Base-by-base conservation (phyloP, 2,329 filamentous ascomycete genomes). In the Stagonosporopsis vannaccii region DNA sequence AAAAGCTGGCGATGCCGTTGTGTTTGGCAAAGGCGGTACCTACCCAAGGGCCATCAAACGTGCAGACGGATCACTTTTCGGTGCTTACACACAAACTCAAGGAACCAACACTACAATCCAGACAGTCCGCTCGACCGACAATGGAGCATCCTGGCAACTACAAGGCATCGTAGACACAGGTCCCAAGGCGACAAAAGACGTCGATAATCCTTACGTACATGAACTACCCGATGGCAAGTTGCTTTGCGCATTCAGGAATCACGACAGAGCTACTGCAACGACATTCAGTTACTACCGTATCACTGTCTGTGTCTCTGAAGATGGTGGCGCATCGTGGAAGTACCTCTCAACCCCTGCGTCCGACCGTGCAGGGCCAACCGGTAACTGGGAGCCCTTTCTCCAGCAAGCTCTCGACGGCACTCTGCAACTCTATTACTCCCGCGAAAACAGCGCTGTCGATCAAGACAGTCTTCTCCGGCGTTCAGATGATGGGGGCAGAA, bases 311-410 rank as follows among this genome's bases (percentile, higher is more conserved):
- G 75, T 75, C 56, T 79, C 75, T 4, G 75, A 78, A 35, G 77
- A 82, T 53, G 64, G 67, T n/a, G 80, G 79, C 23, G 51, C 30
- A 22, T 73, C 59, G 0, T 82, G 76, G 68, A 54, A 56, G 12
- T 80, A 73, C 56, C 69, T 75, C 2, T 65, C 54, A 23, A 66
- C 62, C 1, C 65, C 71, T 6, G 66, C 64, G 5, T 45, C 56
- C 8, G 63, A 70, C 32, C 49, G 63, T 0, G 62, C 57, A 15
- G 61, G 58, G 6, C 41, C 58, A 13, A 77, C 77, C 28, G 80
- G 80, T 2, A 67, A 76, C 4, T 82, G 79, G 79, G 80, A 82
- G 56, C 80, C 80, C 0, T 81, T 81, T 57, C 46, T 82, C 19
- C 69, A 79, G 5, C 59, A 75, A 2, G 75, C 75, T 0, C 54